Percentiles rank a stretch among this genome's conserved stretches.
phyloP scores from a whole-genome alignment of 208 protist genomes.

The Crithidia bombi region DNA sequence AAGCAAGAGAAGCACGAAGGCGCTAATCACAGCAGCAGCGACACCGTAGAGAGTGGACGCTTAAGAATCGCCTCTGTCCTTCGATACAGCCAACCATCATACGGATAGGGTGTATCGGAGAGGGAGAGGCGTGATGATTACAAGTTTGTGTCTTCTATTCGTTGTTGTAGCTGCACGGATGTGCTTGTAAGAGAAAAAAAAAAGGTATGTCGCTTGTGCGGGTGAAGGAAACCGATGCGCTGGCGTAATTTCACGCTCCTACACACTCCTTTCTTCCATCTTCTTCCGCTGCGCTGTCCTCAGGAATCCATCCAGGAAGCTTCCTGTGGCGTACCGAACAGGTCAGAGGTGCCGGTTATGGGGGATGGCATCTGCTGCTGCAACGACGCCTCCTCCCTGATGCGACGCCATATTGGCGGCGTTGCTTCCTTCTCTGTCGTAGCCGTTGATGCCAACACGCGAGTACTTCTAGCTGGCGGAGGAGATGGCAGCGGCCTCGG shows the following conservation, averaged over 20 bases:
- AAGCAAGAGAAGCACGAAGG: no score
- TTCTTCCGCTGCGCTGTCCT: background rate
- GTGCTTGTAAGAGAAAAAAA: background rate
- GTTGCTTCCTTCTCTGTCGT: constrained; percentile 1
- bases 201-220: no score
- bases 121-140: background rate
- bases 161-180: background rate
- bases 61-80: no score
- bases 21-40: no score
- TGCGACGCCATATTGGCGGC: constrained; percentile 27
- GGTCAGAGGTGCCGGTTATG: constrained; percentile 5
- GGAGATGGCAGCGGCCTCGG: constrained; percentile 1
- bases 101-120: no score
- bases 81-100: no score
- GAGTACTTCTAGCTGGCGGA: background rate
- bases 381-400: constrained; percentile 19
- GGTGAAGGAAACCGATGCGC: background rate
- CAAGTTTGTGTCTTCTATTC: background rate
- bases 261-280: background rate
- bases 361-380: constrained; percentile 19
- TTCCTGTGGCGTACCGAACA: constrained; percentile 29
- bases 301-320: constrained; percentile 12
- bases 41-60: no score
- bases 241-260: background rate
- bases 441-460: background rate